Percentiles rank a stretch among this genome's conserved stretches.
Evolutionary conservation across 106 monocot genomes (phyloP).

Genomic region (Dendrobium catenatum): DNA sequence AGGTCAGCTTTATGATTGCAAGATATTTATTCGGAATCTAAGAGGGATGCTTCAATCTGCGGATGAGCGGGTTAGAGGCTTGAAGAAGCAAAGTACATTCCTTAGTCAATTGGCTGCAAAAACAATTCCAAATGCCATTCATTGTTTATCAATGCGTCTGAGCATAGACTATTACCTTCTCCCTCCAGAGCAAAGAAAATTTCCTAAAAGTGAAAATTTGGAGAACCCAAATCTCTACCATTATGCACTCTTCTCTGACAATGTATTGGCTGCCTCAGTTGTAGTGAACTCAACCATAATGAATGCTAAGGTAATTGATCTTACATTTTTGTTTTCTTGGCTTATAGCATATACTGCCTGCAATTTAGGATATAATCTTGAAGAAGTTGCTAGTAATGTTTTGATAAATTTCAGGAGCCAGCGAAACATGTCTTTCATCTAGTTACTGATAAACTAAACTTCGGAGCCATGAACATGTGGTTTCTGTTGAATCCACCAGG

Average conservation of each 20-base stretch:
- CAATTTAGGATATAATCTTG: neutral
- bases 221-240: conserved; percentile 62
- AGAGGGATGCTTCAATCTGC: conserved; percentile 76
- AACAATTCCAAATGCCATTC: conserved; percentile 73
- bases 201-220: conserved; percentile 57
- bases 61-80: conserved; percentile 58
- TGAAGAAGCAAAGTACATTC: conserved; percentile 76
- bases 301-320: conserved; percentile 57
- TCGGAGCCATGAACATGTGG: conserved; percentile 92
- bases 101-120: conserved; percentile 76
- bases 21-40: conserved; percentile 45
- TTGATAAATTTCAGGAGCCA: conserved; percentile 46
- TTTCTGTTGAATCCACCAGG: conserved; percentile 74
- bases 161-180: conserved; percentile 70
- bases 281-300: conserved; percentile 79
- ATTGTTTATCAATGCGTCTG: conserved; percentile 69
- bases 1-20: conserved; percentile 59
- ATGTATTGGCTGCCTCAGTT: conserved; percentile 77
- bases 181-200: conserved; percentile 54
- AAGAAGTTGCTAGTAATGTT: neutral
- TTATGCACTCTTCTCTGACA: conserved; percentile 82
- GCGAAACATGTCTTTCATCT: conserved; percentile 80
- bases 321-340: conserved; percentile 3
- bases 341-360: neutral
- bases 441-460: conserved; percentile 77